A percentile compares a stretch with the other conserved stretches of the same genome.
Conservation (phyloP, 2,329 filamentous ascomycete genomes). For the Hypoxylon sp. region DNA sequence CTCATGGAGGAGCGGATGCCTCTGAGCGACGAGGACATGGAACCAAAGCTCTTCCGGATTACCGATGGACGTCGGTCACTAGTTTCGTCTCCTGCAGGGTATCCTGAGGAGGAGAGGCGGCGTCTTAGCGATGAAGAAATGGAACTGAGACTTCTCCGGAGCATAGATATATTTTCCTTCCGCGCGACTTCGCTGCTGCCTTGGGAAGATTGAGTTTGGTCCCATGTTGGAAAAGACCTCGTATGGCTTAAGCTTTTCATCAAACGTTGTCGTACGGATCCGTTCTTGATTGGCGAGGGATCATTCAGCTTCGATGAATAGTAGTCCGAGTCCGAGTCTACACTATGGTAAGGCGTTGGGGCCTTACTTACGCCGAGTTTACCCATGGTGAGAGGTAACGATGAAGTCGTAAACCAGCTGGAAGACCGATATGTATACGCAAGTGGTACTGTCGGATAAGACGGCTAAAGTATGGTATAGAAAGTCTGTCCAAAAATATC, state of each 20-base stretch:
- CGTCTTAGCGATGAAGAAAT: conserved; percentile 32
- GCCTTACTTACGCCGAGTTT: conserved; percentile 17
- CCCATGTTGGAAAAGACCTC: conserved; percentile 11
- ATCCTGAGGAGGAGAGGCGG: conserved; percentile 15
- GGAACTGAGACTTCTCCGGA: conserved; percentile 33
- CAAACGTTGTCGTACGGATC: conserved; percentile 29
- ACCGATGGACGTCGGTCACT: conserved; percentile 12
- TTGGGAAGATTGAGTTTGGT: neutral
- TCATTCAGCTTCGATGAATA: neutral
- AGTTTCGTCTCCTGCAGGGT: conserved; percentile 3
- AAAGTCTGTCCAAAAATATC: conserved; percentile 19
- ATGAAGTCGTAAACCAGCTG: neutral
- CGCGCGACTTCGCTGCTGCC: neutral
- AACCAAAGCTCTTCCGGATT: conserved; percentile 42
- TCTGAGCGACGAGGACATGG: conserved; percentile 42
- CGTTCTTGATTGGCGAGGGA: neutral
- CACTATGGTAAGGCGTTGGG: conserved; percentile 2
- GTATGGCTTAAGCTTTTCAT: conserved; percentile 19
- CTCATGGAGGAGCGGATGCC: conserved; percentile 28
- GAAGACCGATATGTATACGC: neutral
- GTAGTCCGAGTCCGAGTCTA: neutral
- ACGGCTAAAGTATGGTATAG: conserved; percentile 15
- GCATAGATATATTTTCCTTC: conserved; percentile 10
- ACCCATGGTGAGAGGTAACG: conserved; percentile 20
- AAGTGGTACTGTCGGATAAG: conserved; percentile 13